Base-by-base conservation (phyloP, 345 rosid genomes). In the Salix koriyanagi region DNA sequence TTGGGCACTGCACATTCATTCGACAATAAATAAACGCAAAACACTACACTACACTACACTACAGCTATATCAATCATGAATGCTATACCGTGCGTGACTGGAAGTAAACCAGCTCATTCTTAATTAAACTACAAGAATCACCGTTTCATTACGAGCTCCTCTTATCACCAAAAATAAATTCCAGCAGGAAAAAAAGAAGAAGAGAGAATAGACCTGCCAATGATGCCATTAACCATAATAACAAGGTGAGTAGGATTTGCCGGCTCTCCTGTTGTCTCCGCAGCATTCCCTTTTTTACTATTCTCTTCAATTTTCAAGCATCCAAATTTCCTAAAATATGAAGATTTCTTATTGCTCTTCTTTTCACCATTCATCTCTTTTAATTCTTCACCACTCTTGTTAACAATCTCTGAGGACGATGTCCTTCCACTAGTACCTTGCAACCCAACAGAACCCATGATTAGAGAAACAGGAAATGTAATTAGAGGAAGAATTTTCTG, bases 191-290 rank as follows among this genome's bases (percentile, higher is more conserved):
- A 4, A 7, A 1, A 36, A 36, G 36, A 68, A 76, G 36, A 52
- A 46, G 0, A 10, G 11, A 15, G 6, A 23, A 78, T 64, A 10
- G 56, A 92, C 97, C 97, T 91, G 84, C 98, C 97, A 56, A 90
- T 84, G 54, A 94, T 86, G 79, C 98, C 98, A 74, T 92, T 92
- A 78, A 91, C 94, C 96, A 86, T 91, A 70, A 92, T 77, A 78
- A 94, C 90, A 4, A 94, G 88, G 76, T 94, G 98, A 80, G 86
- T 69, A 7, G 94, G 93, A 73, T 65, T 52, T 8, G 84, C 18
- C 36, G 54, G 84, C 80, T 86, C 85, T 25, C 88, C 90, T 26
- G 76, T 80, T 23, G 73, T 80, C 19, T 86, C 86, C n/a, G 85
- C 94, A 13, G 89, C 80, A 78, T 85, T 88, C 26, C 89, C 90